A percentile compares a stretch with the other conserved stretches of the same genome.
phyloP scores from a whole-genome alignment of 73 alveolate species.

The Blepharisma stoltei region DNA sequence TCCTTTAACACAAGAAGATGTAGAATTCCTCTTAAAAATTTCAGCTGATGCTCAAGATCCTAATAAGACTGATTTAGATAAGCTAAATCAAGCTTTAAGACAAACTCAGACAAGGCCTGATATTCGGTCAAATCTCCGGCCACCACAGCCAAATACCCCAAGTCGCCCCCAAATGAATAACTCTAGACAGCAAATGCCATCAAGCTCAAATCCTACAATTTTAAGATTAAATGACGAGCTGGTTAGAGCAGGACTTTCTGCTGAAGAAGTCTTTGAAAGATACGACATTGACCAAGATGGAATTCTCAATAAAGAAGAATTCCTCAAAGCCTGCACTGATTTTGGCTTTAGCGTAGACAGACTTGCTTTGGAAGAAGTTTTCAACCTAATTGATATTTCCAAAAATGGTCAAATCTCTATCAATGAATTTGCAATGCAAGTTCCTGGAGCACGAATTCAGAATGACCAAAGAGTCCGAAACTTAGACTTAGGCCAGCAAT shows the following conservation, averaged over 20 bases:
- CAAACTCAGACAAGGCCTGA: no score
- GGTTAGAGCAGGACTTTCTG: neutral
- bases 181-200: no score
- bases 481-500: slow-evolving; percentile 26
- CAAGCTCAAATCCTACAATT: no score
- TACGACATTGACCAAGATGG: slow-evolving; percentile 22
- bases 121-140: no score
- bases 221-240: neutral
- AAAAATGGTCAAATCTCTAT: neutral
- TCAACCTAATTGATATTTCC: neutral
- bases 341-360: neutral
- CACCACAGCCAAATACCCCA: no score
- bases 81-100: no score
- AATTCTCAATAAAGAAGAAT: neutral
- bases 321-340: neutral
- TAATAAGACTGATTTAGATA: no score
- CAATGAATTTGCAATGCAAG: neutral
- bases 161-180: no score
- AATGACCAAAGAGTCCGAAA: neutral
- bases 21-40: no score
- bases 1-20: no score
- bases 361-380: neutral
- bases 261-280: neutral
- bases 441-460: neutral
- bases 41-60: no score